These are phyloP conservation scores for Xylariaceae sp. DNA, from an alignment of 2,329 filamentous ascomycete species.

Conservation along the genomic window DNA sequence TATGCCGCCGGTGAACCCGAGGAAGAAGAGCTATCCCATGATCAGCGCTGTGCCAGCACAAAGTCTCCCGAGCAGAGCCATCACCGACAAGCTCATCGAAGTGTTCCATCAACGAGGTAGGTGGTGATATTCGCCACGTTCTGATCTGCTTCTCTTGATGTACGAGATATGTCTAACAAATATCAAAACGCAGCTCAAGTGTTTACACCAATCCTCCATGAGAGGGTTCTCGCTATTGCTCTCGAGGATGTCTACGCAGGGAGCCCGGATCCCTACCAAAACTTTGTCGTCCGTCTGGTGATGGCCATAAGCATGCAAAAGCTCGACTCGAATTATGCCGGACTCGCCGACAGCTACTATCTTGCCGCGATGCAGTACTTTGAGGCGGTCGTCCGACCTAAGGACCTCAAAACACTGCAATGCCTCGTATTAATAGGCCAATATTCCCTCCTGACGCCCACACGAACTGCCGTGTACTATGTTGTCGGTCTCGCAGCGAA, in stretches of 20 bases:
- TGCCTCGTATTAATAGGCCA: slow-evolving; percentile 82
- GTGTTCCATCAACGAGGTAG: slow-evolving; percentile 79
- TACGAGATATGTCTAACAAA: slow-evolving; percentile 21
- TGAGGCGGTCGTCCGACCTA: slow-evolving; percentile 76
- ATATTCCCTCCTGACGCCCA: slow-evolving; percentile 89
- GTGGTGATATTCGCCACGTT: slow-evolving; percentile 11
- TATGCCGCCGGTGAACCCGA: slow-evolving; percentile 44
- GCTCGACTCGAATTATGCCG: slow-evolving; percentile 82
- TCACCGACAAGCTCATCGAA: slow-evolving; percentile 75
- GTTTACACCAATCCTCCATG: slow-evolving; percentile 82
- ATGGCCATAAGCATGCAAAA: slow-evolving; percentile 94
- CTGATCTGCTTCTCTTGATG: slow-evolving; percentile 1
- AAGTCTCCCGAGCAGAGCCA: slow-evolving; percentile 64
- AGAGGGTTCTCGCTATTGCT: slow-evolving; percentile 69
- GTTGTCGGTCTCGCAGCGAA: slow-evolving; percentile 82
- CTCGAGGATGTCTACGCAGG: slow-evolving; percentile 76
- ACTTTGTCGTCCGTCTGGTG: slow-evolving; percentile 85
- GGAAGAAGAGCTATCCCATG: slow-evolving; percentile 84
- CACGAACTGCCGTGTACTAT: slow-evolving; percentile 87
- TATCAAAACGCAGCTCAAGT: slow-evolving; percentile 61
- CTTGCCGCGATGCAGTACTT: slow-evolving; percentile 80
- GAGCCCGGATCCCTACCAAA: slow-evolving; percentile 71
- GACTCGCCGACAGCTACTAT: slow-evolving; percentile 91
- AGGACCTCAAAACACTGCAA: slow-evolving; percentile 85
- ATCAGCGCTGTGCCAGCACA: slow-evolving; percentile 79